Evolutionary conservation across 139 green algal genomes (phyloP).

Genomic region (Deuterostichococcus epilithicus): DNA sequence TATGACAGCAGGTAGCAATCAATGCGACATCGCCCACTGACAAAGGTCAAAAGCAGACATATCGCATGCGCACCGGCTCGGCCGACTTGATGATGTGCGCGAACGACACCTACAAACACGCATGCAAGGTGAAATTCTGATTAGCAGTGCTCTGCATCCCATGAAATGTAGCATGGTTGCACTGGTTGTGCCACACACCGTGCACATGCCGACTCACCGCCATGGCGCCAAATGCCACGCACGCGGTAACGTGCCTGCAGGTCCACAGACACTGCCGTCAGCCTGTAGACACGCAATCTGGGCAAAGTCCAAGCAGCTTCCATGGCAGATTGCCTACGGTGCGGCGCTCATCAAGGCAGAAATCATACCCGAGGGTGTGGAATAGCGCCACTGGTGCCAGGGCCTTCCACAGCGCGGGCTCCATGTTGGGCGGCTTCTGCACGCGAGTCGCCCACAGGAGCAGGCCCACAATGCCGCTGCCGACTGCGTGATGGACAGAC

Average conservation of each 20-base stretch:
- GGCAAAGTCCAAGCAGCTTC: too few species aligned
- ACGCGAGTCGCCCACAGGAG: constrained; percentile 67
- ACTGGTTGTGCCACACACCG: too few species aligned
- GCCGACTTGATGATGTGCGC: constrained; percentile 72
- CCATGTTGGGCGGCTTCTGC: constrained; percentile 63
- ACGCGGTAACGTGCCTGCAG: constrained; percentile 63
- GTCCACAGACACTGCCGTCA: constrained; percentile 18
- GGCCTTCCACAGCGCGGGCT: constrained; percentile 35
- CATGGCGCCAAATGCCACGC: constrained; percentile 77
- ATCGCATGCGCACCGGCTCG: constrained; percentile 30
- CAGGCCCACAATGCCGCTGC: constrained; percentile 69
- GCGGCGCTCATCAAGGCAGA: background rate
- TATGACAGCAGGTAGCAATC: background rate
- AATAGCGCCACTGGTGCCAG: constrained; percentile 74
- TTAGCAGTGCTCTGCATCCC: too few species aligned
- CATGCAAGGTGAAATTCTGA: too few species aligned
- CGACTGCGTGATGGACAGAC: constrained; percentile 33
- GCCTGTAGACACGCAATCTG: background rate
- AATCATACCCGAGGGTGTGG: constrained; percentile 59
- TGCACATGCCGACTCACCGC: too few species aligned
- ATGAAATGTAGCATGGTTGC: too few species aligned
- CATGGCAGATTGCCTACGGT: too few species aligned
- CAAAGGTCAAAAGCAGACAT: too few species aligned
- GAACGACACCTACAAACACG: too few species aligned
- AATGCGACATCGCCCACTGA: too few species aligned